Conservation (phyloP, 768 basidiomycete genomes). For the Lactarius tabidus region DNA sequence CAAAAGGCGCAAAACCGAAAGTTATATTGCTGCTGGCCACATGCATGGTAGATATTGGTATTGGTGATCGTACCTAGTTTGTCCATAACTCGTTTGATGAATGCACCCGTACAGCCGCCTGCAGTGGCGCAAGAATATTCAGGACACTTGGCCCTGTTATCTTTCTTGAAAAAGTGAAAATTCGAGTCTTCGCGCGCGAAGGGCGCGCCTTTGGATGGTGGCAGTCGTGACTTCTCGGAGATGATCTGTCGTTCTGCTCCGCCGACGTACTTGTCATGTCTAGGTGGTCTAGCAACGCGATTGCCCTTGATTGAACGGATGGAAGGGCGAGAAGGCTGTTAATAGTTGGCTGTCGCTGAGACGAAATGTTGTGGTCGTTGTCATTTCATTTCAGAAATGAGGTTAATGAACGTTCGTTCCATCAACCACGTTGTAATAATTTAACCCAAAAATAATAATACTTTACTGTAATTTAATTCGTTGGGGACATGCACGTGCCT, state of each 20-base stretch:
- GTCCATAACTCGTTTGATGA: not conserved
- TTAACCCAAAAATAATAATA: not conserved
- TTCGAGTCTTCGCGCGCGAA: not conserved
- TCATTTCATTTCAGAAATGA: conserved; percentile 5
- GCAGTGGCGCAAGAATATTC: conserved; percentile 1
- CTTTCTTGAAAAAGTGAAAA: not conserved
- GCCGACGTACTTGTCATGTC: not conserved
- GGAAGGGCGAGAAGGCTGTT: conserved; percentile 13
- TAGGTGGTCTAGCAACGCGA: conserved; percentile 15
- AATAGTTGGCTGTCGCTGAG: conserved; percentile 4
- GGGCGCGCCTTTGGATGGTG: not conserved
- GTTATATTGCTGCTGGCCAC: not conserved
- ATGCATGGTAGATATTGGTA: not conserved
- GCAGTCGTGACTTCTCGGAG: not conserved
- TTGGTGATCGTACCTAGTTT: conserved; percentile 7
- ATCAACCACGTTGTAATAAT: not conserved
- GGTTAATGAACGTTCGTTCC: not conserved
- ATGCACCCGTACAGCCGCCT: not conserved
- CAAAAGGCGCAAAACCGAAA: not conserved
- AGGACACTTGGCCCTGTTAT: not conserved
- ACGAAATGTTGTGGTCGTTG: not conserved
- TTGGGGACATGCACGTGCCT: conserved; percentile 8
- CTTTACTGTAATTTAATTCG: conserved; percentile 7
- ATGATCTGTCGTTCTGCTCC: conserved; percentile 5
- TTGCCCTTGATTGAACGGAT: conserved; percentile 7